phyloP scores from a whole-genome alignment of 495 filamentous ascomycete species.

The Bathelium albidoporum region DNA sequence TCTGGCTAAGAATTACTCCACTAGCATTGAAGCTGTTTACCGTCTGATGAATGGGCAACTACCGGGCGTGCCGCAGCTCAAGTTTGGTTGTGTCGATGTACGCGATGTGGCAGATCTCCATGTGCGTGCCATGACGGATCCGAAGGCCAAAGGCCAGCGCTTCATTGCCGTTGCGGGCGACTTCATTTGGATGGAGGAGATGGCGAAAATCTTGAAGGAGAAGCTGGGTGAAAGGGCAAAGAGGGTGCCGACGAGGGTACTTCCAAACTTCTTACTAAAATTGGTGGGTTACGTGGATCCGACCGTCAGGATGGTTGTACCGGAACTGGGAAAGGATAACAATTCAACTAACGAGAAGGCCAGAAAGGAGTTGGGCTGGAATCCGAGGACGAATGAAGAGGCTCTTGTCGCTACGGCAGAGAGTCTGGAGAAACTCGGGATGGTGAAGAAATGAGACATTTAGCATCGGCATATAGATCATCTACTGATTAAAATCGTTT shows the following conservation, averaged over 20 bases:
- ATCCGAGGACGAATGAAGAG: conserved; percentile 14
- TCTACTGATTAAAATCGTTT: neutral
- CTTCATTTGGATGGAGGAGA: conserved; percentile 7
- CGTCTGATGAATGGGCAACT: conserved; percentile 13
- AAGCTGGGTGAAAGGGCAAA: conserved; percentile 13
- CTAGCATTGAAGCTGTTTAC: conserved; percentile 9
- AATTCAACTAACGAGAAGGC: conserved; percentile 14
- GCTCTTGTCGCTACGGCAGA: conserved; percentile 11
- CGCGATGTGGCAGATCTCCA: conserved; percentile 20
- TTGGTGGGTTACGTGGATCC: conserved; percentile 11
- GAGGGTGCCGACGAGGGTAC: conserved; percentile 11
- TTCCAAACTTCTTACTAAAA: conserved; percentile 13
- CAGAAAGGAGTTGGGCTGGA: conserved; percentile 11
- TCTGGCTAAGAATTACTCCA: conserved; percentile 9
- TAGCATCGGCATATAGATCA: neutral
- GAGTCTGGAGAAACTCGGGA: conserved; percentile 11
- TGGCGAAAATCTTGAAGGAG: conserved; percentile 11
- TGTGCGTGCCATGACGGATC: conserved; percentile 14
- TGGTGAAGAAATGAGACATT: conserved; percentile 11
- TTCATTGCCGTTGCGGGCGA: conserved; percentile 9
- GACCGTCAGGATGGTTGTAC: conserved; percentile 9
- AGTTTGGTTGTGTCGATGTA: conserved; percentile 15
- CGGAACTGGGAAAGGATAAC: conserved; percentile 14
- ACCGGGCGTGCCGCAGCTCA: conserved; percentile 11
- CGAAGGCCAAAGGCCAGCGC: conserved; percentile 16